Percentiles rank a stretch among this genome's conserved stretches.
Conservation (phyloP, 495 filamentous ascomycete species). For the Endocarpon pusillum region DNA sequence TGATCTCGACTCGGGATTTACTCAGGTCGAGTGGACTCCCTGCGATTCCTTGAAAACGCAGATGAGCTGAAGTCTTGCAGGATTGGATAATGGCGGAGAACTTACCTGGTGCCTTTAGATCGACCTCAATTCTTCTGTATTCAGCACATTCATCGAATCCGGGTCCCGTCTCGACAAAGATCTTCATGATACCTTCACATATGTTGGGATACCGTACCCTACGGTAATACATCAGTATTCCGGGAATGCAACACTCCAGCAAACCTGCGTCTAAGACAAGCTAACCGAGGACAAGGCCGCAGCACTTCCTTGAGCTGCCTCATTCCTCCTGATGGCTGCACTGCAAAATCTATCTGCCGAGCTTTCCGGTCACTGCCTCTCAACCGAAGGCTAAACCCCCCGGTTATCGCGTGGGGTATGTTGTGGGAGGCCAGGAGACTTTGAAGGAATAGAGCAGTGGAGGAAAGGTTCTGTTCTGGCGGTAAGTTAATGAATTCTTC, state of each 20-base stretch:
- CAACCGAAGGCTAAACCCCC: too few relatives aligned
- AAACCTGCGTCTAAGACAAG: neutral
- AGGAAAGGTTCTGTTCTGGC: too few relatives aligned
- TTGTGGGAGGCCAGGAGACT: too few relatives aligned
- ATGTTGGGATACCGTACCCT: too few relatives aligned
- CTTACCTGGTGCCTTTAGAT: neutral
- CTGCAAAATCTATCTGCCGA: neutral
- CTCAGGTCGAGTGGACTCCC: too few relatives aligned
- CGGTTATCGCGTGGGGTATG: too few relatives aligned
- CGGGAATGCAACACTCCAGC: neutral
- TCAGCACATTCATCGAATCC: neutral
- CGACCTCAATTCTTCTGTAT: neutral
- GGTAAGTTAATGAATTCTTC: too few relatives aligned
- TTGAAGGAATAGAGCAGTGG: too few relatives aligned
- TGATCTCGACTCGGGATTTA: too few relatives aligned
- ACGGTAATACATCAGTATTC: neutral
- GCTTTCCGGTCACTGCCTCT: neutral
- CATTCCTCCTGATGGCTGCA: neutral
- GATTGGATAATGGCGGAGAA: too few relatives aligned
- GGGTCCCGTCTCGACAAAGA: neutral
- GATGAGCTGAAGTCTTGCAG: too few relatives aligned
- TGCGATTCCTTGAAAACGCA: too few relatives aligned
- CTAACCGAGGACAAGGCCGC: neutral
- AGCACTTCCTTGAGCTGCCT: neutral
- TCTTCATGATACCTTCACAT: neutral